Evolutionary conservation across 768 basidiomycete species (phyloP).

Genomic region (Leccinellum rugosiceps): DNA sequence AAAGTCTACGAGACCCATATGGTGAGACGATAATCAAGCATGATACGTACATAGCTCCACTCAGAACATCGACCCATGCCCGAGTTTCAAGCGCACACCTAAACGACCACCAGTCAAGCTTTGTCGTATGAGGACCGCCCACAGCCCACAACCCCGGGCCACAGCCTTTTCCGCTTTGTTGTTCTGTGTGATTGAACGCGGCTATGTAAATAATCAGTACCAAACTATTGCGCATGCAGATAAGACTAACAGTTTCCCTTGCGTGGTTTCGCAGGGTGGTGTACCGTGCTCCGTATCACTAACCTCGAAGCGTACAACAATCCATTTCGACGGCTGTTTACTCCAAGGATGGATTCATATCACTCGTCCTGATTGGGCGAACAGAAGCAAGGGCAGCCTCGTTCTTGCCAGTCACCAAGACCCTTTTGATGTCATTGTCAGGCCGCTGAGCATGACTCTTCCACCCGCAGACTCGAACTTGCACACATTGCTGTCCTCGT

Average conservation of each 20-base stretch:
- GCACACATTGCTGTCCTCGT: slow-evolving; percentile 58
- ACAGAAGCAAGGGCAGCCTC: too few species aligned
- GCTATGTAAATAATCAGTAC: slow-evolving; percentile 34
- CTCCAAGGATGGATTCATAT: not conserved
- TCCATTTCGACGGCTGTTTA: slow-evolving; percentile 44
- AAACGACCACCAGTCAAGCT: too few species aligned
- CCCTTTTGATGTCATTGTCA: slow-evolving; percentile 1
- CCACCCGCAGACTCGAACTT: slow-evolving; percentile 74
- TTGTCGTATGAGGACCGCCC: slow-evolving; percentile 73
- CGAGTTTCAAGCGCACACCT: slow-evolving; percentile 54
- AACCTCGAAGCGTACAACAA: slow-evolving; percentile 83
- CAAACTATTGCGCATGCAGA: not conserved
- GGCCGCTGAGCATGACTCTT: slow-evolving; percentile 24
- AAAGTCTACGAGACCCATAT: slow-evolving; percentile 7
- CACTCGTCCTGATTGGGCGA: not conserved
- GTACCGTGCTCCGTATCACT: slow-evolving; percentile 72
- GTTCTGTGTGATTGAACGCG: slow-evolving; percentile 76
- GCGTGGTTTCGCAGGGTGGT: slow-evolving; percentile 64
- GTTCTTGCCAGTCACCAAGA: too few species aligned
- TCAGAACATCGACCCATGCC: slow-evolving; percentile 83
- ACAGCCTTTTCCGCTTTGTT: slow-evolving; percentile 71
- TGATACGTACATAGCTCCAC: slow-evolving; percentile 56
- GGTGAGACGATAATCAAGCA: slow-evolving; percentile 9
- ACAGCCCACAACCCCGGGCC: slow-evolving; percentile 75
- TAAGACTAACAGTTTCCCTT: slow-evolving; percentile 60